phyloP scores from a whole-genome alignment of 345 rosid species.

The Barbarea vulgaris region DNA sequence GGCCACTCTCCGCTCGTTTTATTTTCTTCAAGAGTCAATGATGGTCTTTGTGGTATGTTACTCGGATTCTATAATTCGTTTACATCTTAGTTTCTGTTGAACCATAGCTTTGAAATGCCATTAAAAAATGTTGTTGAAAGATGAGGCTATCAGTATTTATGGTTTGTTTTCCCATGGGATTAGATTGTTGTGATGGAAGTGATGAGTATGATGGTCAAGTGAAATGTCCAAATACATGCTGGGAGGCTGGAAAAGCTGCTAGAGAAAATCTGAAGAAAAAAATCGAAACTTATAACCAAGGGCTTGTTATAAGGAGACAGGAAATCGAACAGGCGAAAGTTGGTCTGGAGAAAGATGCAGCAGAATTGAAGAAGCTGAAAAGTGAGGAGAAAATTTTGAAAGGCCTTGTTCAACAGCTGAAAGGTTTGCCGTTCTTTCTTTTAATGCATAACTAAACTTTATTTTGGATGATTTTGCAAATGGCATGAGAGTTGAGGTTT shows the following conservation, averaged over 20 bases:
- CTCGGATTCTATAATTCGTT: background rate
- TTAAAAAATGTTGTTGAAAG: background rate
- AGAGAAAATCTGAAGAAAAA: conserved; percentile 66
- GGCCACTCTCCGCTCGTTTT: conserved; percentile 63
- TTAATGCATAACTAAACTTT: background rate
- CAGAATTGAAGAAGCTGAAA: conserved; percentile 66
- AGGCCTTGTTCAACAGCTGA: conserved; percentile 73
- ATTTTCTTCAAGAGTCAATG: conserved; percentile 94
- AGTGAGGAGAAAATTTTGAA: conserved; percentile 75
- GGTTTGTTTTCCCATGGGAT: conserved; percentile 1
- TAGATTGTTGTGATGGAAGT: conserved; percentile 99
- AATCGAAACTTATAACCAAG: conserved; percentile 67
- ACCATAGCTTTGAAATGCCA: background rate
- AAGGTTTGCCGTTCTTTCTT: conserved; percentile 50
- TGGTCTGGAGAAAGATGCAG: conserved; percentile 72
- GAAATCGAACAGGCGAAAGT: conserved; percentile 63
- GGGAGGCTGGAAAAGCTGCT: conserved; percentile 95
- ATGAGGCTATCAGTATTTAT: conserved; percentile 9
- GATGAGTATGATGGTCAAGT: conserved; percentile 85
- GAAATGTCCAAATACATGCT: conserved; percentile 78
- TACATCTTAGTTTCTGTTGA: background rate
- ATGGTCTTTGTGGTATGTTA: conserved; percentile 87
- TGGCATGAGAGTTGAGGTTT: conserved; percentile 10
- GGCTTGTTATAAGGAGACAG: conserved; percentile 53
- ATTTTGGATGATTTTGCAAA: background rate